Percentiles rank a stretch among this genome's conserved stretches.
Evolutionary conservation across 257 asterid genomes (phyloP).

Genomic region (Solanum bulbocastanum): DNA sequence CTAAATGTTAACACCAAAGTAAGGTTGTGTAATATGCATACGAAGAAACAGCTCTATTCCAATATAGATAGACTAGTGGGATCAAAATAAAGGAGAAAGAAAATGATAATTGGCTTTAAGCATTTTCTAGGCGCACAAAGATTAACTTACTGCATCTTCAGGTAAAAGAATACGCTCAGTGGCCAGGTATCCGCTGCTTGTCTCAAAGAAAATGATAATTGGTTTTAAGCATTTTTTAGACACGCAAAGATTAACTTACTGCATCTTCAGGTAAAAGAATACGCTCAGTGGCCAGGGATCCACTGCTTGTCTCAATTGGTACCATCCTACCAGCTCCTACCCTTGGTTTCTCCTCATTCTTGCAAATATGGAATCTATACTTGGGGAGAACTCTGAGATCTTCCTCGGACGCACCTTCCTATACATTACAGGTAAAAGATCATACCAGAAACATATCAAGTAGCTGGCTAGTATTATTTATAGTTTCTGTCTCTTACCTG

Average conservation of each 20-base stretch:
- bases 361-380: conserved; percentile 51
- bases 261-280: conserved; percentile 84
- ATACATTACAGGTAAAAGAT: conserved; percentile 8
- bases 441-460: not conserved
- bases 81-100: not conserved
- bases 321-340: conserved; percentile 69
- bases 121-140: not conserved
- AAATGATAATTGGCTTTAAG: not conserved
- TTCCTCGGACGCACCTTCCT: conserved; percentile 98
- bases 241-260: conserved; percentile 31
- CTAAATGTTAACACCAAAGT: not conserved
- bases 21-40: not conserved
- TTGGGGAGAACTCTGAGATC: conserved; percentile 79
- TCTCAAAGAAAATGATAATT: conserved; percentile 17
- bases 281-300: conserved; percentile 52
- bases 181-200: conserved; percentile 50
- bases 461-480: not conserved
- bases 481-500: conserved; percentile 40
- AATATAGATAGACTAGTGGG: not conserved
- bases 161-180: conserved; percentile 62
- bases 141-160: conserved; percentile 82
- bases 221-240: not conserved
- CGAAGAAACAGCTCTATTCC: not conserved
- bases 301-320: conserved; percentile 61
- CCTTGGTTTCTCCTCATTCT: conserved; percentile 48